Evolutionary conservation across 192 early-diverging fungal genomes (phyloP), one percentile per base, ranked within the genome.

Genomic region (Kappamyces sp.): DNA sequence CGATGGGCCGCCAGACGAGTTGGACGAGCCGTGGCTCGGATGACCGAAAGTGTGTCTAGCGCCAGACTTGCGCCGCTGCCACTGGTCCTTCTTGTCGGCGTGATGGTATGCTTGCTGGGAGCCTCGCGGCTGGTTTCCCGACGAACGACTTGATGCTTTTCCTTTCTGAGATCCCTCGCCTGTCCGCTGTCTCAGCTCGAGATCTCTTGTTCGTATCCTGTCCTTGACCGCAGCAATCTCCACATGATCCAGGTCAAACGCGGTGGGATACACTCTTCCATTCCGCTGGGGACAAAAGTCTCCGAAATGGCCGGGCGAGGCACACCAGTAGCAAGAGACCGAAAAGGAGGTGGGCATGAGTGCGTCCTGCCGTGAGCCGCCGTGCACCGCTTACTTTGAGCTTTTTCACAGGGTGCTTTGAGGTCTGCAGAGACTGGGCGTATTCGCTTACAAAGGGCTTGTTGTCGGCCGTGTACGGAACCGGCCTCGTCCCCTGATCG

Each of bases 241-340:
- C 7, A 50, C 36, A 7, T 12, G 32, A 50, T 50, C 49, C 32
- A 50, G 36, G 36, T 50, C 49, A 50, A 50, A 50, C 12, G 49
- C 49, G 36, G 49, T 50, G 8, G 49, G 49, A 12, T 50, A 50
- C 36, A 31, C 49, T 7, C 32, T 34, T 12, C 49, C 49, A 34
- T 12, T 50, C 36, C 49, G 4, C 36, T 4, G 12, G 23, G 23
- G 23, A 12, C 49, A 50, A 50, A 34, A 50, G 36, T 50, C 49
- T 7, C 49, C 49, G 36, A 50, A 50, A 12, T 50, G 49, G 12
- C 36, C 49, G 4, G 8, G 8, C 36, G 49, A 50, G 7, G 32
- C 49, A 35, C 49, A 50, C 32, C 36, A 5, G 49, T 50, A 50
- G 12, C 49, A 50, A 50, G 49, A 7, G 12, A 50, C 49, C 7